These are phyloP conservation scores for Mycena leptocephala DNA, from an alignment of 768 basidiomycete species.

Conservation along the genomic window DNA sequence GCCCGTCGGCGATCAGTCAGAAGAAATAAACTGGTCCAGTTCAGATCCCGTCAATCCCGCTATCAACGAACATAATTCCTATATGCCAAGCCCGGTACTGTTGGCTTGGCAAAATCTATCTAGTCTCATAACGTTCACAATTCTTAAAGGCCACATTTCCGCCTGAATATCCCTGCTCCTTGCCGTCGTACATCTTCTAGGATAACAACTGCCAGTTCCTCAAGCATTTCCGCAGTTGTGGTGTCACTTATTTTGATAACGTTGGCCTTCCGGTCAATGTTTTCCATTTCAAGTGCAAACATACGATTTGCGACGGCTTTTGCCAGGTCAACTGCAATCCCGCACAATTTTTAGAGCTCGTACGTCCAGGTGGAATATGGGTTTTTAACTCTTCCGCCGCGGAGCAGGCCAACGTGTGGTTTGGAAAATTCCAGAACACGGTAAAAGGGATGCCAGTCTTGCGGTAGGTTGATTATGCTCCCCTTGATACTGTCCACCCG, in stretches of 20 bases:
- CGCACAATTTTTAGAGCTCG: not conserved
- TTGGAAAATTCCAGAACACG: not conserved
- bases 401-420: not conserved
- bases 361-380: not conserved
- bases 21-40: too few species aligned
- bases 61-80: too few species aligned
- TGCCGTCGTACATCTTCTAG: not conserved
- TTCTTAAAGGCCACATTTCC: not conserved
- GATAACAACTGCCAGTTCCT: not conserved
- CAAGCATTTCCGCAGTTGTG: not conserved
- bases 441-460: not conserved
- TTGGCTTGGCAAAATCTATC: too few species aligned
- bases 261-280: not conserved
- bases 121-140: too few species aligned
- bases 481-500: too few species aligned
- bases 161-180: not conserved
- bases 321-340: not conserved
- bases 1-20: too few species aligned
- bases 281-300: not conserved
- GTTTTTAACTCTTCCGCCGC: not conserved
- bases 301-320: not conserved
- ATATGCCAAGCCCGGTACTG: too few species aligned
- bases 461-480: not conserved
- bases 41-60: too few species aligned
- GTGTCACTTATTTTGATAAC: not conserved